A percentile compares a stretch with the other conserved stretches of the same genome.
Conservation (phyloP, 2,329 filamentous ascomycete genomes). For the Colletotrichum orbiculare region DNA sequence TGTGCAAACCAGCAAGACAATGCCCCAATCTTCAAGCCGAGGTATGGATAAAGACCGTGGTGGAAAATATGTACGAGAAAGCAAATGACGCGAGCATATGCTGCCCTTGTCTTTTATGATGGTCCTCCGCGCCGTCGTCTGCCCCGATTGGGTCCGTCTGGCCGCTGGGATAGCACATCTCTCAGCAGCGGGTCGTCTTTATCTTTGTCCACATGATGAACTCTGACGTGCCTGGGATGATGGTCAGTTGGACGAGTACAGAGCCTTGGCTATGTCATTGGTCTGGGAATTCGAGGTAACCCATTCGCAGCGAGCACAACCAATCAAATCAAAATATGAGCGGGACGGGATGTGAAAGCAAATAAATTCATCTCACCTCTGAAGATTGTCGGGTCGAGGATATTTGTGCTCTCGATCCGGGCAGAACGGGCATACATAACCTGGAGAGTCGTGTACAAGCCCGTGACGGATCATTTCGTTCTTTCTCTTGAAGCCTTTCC, state of each 20-base stretch:
- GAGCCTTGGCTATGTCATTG: too few relatives aligned
- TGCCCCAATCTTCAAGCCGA: neutral
- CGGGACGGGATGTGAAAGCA: too few relatives aligned
- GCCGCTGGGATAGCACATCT: slow-evolving; percentile 86
- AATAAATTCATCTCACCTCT: slow-evolving; percentile 71
- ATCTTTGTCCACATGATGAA: slow-evolving; percentile 90
- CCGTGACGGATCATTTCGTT: slow-evolving; percentile 82
- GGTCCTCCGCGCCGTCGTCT: slow-evolving; percentile 74
- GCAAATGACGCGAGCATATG: neutral
- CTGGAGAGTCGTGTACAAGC: slow-evolving; percentile 91
- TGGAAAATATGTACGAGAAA: slow-evolving; percentile 29
- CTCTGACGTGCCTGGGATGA: slow-evolving; percentile 80
- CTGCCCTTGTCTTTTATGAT: slow-evolving; percentile 4
- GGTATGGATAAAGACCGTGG: neutral
- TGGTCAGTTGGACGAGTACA: slow-evolving; percentile 6
- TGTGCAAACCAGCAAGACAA: too few relatives aligned
- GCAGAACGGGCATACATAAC: slow-evolving; percentile 96
- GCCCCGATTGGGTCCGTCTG: slow-evolving; percentile 85
- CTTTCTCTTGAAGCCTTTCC: slow-evolving; percentile 77
- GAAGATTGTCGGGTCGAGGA: slow-evolving; percentile 93
- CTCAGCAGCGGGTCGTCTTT: slow-evolving; percentile 86
- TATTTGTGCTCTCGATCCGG: slow-evolving; percentile 94
- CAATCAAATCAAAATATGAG: too few relatives aligned
- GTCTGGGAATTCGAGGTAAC: too few relatives aligned
- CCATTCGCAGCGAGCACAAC: too few relatives aligned